A percentile compares a stretch with the other conserved stretches of the same genome.
Conservation (phyloP, 2,329 filamentous ascomycete genomes). For the Phoma sp. region DNA sequence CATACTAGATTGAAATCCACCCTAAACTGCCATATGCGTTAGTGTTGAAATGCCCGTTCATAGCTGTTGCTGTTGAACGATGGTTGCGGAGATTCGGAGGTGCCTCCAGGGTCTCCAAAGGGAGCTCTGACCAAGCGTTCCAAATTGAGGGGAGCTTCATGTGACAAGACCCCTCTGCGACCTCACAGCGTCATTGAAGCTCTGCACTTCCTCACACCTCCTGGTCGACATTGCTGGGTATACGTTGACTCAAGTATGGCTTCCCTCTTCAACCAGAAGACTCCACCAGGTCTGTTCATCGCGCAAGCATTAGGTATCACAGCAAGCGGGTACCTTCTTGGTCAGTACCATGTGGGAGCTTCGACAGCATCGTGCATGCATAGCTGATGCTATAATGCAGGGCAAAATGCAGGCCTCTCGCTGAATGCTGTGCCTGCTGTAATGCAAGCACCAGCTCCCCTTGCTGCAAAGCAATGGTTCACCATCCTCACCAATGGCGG, state of each 20-base stretch:
- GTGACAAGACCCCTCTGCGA: too few relatives aligned
- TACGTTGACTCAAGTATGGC: slow-evolving; percentile 24
- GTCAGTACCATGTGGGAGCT: slow-evolving; percentile 32
- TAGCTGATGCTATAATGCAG: slow-evolving; percentile 19
- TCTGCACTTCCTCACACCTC: too few relatives aligned
- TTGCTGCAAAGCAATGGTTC: slow-evolving; percentile 65
- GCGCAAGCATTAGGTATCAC: slow-evolving; percentile 62
- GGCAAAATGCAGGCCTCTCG: slow-evolving; percentile 50
- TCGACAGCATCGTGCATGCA: neutral
- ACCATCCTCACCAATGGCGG: slow-evolving; percentile 52
- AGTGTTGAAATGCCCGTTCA: too few relatives aligned
- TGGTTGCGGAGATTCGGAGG: slow-evolving; percentile 1
- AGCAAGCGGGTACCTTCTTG: slow-evolving; percentile 56
- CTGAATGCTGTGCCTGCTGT: slow-evolving; percentile 60
- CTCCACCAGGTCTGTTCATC: slow-evolving; percentile 50
- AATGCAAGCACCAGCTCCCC: slow-evolving; percentile 62
- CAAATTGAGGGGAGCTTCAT: too few relatives aligned
- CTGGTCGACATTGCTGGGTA: too few relatives aligned
- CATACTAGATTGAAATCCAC: too few relatives aligned
- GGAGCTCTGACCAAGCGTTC: too few relatives aligned
- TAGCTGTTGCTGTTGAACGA: neutral
- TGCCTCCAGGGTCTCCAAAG: neutral
- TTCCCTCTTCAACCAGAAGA: slow-evolving; percentile 31
- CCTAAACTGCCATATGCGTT: too few relatives aligned
- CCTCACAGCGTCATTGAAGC: neutral